These are phyloP conservation scores for Solanum hybrid DNA, from an alignment of 305 asterid genomes.

Conservation along the genomic window DNA sequence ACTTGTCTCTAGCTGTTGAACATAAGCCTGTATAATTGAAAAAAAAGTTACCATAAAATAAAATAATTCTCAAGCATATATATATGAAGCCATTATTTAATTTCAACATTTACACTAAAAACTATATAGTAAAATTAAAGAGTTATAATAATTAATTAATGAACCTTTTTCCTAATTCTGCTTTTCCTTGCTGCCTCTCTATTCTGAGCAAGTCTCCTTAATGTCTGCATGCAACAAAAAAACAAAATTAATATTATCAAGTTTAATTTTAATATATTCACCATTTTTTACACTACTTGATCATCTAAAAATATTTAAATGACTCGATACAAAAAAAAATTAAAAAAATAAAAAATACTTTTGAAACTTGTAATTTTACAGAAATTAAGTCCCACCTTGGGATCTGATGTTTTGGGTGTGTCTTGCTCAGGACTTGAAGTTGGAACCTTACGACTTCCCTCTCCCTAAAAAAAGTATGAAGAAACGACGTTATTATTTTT, in stretches of 20 bases:
- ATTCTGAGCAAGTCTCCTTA: conserved; percentile 96
- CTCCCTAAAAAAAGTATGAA: conserved; percentile 36
- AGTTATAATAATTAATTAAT: neutral
- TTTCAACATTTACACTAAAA: neutral
- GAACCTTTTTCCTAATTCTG: conserved; percentile 75
- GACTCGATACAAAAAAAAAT: neutral
- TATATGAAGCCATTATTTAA: neutral
- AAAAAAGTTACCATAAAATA: neutral
- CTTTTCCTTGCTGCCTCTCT: conserved; percentile 98
- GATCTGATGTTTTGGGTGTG: conserved; percentile 65
- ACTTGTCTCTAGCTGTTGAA: conserved; percentile 94
- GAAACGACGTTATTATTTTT: neutral
- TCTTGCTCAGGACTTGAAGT: conserved; percentile 66
- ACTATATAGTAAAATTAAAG: neutral
- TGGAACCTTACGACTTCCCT: conserved; percentile 58
- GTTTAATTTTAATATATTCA: neutral
- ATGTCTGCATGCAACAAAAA: conserved; percentile 43
- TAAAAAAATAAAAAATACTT: neutral
- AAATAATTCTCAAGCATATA: neutral
- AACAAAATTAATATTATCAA: neutral
- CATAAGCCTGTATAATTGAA: conserved; percentile 55
- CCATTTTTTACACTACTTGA: neutral
- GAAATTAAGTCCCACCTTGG: conserved; percentile 41
- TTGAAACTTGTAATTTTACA: neutral
- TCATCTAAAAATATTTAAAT: neutral